Conservation (phyloP, 2,329 filamentous ascomycete genomes). For the Penicillium sp. region DNA sequence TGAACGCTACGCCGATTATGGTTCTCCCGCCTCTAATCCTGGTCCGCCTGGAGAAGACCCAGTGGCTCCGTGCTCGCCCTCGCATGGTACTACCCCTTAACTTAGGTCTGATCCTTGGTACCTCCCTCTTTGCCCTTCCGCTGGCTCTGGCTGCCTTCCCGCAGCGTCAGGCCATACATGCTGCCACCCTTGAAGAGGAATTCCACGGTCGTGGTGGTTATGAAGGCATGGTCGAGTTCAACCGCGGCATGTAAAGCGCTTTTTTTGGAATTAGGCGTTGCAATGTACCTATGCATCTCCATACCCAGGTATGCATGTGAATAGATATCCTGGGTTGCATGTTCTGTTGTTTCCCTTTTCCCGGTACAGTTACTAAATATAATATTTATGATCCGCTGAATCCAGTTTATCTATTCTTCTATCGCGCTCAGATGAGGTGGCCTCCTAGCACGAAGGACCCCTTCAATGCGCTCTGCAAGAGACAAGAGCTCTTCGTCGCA, state of each 20-base stretch:
- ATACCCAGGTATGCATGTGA: neutral
- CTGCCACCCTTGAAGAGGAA: conserved; percentile 72
- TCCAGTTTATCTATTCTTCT: neutral
- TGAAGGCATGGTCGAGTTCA: conserved; percentile 86
- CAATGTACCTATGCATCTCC: neutral
- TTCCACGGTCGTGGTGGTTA: conserved; percentile 78
- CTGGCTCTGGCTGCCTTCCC: conserved; percentile 89
- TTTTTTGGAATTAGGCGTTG: neutral
- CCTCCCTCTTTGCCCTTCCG: conserved; percentile 82
- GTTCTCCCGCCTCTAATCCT: conserved; percentile 84
- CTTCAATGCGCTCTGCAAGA: conserved; percentile 52
- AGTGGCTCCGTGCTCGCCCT: conserved; percentile 75
- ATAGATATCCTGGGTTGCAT: neutral
- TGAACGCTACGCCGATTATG: conserved; percentile 97
- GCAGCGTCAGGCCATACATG: conserved; percentile 77
- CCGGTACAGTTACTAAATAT: neutral
- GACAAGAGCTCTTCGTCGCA: conserved; percentile 52
- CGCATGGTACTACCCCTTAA: conserved; percentile 77
- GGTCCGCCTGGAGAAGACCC: conserved; percentile 74
- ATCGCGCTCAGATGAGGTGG: conserved; percentile 33
- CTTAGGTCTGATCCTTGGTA: conserved; percentile 76
- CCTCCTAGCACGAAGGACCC: conserved; percentile 45
- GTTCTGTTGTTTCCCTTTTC: neutral
- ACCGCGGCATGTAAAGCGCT: conserved; percentile 72
- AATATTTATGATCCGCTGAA: neutral